Base-by-base conservation (phyloP, 108 stramenopile species). In the Cyclotella cryptica region DNA sequence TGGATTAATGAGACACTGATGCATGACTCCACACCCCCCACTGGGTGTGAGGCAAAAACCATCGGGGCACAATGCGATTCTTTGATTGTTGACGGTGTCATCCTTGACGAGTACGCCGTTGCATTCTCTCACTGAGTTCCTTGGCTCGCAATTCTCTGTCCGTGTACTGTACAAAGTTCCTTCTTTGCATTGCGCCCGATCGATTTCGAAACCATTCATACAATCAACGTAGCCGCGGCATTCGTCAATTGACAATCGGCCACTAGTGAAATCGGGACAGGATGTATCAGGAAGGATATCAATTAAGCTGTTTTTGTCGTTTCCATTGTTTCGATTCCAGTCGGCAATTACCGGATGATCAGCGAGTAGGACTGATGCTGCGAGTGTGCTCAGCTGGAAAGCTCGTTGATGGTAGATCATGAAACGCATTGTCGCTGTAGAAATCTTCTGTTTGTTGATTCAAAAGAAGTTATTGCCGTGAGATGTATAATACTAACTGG, bases 221-320 rank as follows among this genome's bases (percentile, higher is more conserved):
- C 60, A 62, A 62, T 62, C 60, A 11, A 62, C 60, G 60, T 62
- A 62, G 13, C 60, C 60, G 35, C 60, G 60, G 60, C 60, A 62
- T 14, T 62, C 17, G 60, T 62, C 60, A 17, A 62, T 19, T 11
- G 39, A 4, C 4, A 39, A 15, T 15, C 60, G 30, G 15, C 60
- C 60, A 3, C 14, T 24, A 17, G 9, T 27, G 35, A 14, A 26
- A 19, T 40, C 24, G 30, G 60, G 60, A 62, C 60, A 62, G 30
- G 60, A 39, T 1, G 60, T 30, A 62, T 62, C 60, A 19, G 60
- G 24, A 15, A 62, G 60, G 35, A 40, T 62, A 26, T 62, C 60
- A 40, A 62, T n/a, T 29, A 58, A 58, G 55, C 24, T 27, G 24
- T 27, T 8, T 51, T 51, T 6, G 35, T 35, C 6, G 9, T 55